phyloP scores from a whole-genome alignment of 1,139 yeast species.

The Yamadazyma pseudoaaseri region DNA sequence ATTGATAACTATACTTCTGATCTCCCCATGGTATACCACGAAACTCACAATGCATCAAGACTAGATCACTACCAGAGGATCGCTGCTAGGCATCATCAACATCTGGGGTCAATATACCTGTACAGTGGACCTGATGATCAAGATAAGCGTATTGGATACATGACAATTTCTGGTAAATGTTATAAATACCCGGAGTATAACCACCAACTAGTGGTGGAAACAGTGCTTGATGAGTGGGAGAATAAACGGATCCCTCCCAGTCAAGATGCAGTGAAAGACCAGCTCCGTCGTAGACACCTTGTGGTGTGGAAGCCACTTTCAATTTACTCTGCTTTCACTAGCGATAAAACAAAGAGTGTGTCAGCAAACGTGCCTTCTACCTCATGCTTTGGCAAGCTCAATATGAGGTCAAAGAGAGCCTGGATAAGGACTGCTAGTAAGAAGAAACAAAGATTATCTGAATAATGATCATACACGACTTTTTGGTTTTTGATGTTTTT shows the following conservation, averaged over 20 bases:
- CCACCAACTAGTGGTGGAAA: conserved; percentile 17
- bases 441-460: not conserved
- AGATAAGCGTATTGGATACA: conserved; percentile 1
- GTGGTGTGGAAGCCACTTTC: conserved; percentile 37
- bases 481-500: too few species aligned
- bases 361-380: conserved; percentile 22
- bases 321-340: conserved; percentile 37
- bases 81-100: too few species aligned
- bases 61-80: too few species aligned
- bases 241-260: conserved; percentile 2
- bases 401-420: conserved; percentile 38
- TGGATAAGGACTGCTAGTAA: conserved; percentile 23
- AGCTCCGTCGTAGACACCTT: conserved; percentile 9
- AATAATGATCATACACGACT: too few species aligned
- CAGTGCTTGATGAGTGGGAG: conserved; percentile 16
- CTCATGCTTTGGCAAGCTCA: conserved; percentile 41
- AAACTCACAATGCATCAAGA: too few species aligned
- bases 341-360: conserved; percentile 23
- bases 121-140: not conserved
- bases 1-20: too few species aligned
- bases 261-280: not conserved
- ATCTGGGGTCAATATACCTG: too few species aligned
- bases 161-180: not conserved
- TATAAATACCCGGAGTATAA: conserved; percentile 14
- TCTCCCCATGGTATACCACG: too few species aligned